These are phyloP conservation scores for Calcarisporium arbuscula DNA, from an alignment of 2,329 filamentous ascomycete genomes.

Conservation along the genomic window DNA sequence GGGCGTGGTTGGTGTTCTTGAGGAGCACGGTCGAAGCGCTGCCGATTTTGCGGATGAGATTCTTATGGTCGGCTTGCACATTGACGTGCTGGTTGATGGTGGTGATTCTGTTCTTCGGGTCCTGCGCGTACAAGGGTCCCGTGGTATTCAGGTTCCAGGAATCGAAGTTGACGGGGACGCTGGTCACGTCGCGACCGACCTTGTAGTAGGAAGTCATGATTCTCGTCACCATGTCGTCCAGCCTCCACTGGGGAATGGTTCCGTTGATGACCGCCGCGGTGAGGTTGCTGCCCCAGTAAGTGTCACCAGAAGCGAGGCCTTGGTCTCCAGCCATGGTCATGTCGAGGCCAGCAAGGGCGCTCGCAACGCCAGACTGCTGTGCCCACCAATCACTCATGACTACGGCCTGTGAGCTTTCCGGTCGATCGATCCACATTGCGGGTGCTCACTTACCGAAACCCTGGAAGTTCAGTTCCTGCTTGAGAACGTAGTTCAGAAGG, in stretches of 20 bases:
- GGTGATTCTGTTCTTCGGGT: conserved; percentile 53
- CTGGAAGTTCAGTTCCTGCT: conserved; percentile 74
- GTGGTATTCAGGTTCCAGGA: conserved; percentile 79
- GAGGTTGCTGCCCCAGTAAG: conserved; percentile 81
- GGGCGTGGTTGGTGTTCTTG: conserved; percentile 67
- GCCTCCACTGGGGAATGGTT: conserved; percentile 75
- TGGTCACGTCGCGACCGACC: conserved; percentile 47
- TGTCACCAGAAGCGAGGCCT: conserved; percentile 62
- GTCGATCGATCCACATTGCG: no score
- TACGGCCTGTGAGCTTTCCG: no score
- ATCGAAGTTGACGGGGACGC: conserved; percentile 67
- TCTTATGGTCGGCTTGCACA: conserved; percentile 67
- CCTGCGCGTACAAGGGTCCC: conserved; percentile 57
- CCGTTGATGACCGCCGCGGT: conserved; percentile 81
- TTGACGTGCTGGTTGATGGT: conserved; percentile 78
- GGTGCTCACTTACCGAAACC: no score
- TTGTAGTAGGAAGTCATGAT: conserved; percentile 69
- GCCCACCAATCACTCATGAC: conserved; percentile 79
- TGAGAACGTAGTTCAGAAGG: conserved; percentile 67
- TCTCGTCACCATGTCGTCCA: conserved; percentile 88
- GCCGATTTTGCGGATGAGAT: conserved; percentile 67
- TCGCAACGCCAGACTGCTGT: conserved; percentile 62
- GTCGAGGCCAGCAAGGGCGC: conserved; percentile 68
- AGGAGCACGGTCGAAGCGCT: conserved; percentile 80
- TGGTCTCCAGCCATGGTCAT: conserved; percentile 90